Percentiles rank a stretch among this genome's conserved stretches.
Conservation (phyloP, 371 early-diverging fungal species). For the Edhazardia aedis region DNA sequence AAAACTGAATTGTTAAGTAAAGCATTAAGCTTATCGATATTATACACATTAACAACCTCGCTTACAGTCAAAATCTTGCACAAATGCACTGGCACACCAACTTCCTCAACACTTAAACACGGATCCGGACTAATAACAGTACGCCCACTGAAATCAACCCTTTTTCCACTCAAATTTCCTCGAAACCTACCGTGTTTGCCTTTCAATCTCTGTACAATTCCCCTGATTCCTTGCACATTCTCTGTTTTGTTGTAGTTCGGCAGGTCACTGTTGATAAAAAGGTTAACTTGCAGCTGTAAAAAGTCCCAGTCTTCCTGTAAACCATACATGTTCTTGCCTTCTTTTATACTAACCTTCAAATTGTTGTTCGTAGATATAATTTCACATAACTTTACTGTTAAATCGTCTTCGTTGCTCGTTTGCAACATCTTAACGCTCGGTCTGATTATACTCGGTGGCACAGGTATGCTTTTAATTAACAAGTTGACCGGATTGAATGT, state of each 20-base stretch:
- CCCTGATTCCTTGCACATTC: conserved; percentile 50
- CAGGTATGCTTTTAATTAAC: conserved; percentile 49
- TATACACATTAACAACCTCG: conserved; percentile 67
- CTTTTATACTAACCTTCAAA: conserved; percentile 58
- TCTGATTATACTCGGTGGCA: conserved; percentile 85
- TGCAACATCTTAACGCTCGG: conserved; percentile 66
- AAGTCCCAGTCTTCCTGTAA: conserved; percentile 81
- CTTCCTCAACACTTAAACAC: conserved; percentile 84
- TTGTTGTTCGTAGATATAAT: conserved; percentile 72
- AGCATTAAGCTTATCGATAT: conserved; percentile 57
- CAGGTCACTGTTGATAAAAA: conserved; percentile 82
- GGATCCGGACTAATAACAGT: conserved; percentile 99
- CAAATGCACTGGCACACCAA: conserved; percentile 78
- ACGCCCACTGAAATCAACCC: conserved; percentile 93
- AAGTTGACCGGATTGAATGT: conserved; percentile 16
- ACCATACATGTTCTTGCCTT: conserved; percentile 55
- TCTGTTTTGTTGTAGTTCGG: conserved; percentile 49
- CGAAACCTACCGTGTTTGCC: conserved; percentile 97
- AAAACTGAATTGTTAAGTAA: too few species aligned
- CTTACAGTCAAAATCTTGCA: conserved; percentile 83
- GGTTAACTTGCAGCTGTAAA: conserved; percentile 70
- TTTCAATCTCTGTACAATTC: conserved; percentile 84
- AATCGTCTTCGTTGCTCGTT: conserved; percentile 81
- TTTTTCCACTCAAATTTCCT: conserved; percentile 92
- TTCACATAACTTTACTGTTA: conserved; percentile 86